Conservation (phyloP, 805 yeast species). For the Saccharomycopsis fibuligera region DNA sequence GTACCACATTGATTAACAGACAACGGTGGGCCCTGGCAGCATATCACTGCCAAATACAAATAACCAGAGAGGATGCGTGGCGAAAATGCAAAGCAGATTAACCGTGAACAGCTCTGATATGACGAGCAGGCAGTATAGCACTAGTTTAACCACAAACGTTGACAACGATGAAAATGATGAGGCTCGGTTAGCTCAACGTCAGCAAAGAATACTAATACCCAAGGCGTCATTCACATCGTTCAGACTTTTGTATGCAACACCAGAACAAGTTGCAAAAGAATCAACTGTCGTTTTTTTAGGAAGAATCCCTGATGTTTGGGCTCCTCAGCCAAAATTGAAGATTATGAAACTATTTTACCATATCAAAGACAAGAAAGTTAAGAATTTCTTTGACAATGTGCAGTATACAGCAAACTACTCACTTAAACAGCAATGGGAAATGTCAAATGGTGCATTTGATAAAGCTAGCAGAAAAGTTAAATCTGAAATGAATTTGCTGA, state of each 20-base stretch:
- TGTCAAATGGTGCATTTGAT: neutral
- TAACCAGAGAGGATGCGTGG: too few species aligned
- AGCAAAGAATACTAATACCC: slow-evolving; percentile 33
- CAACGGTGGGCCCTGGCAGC: too few species aligned
- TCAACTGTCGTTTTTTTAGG: slow-evolving; percentile 51
- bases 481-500: neutral
- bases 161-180: neutral
- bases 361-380: too few species aligned
- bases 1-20: too few species aligned
- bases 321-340: neutral
- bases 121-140: neutral
- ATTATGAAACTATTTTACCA: slow-evolving; percentile 7
- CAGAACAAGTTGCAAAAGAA: slow-evolving; percentile 40
- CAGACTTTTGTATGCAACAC: slow-evolving; percentile 46
- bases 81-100: too few species aligned
- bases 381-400: neutral
- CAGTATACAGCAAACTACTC: neutral
- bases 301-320: slow-evolving; percentile 54
- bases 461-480: neutral
- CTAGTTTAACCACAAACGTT: neutral
- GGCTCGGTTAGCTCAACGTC: too few species aligned
- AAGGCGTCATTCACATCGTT: slow-evolving; percentile 54
- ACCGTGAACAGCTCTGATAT: too few species aligned
- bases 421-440: neutral
- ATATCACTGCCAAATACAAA: too few species aligned